Evolutionary conservation across 805 yeast genomes (phyloP), one percentile per base, ranked within the genome.

Genomic region (Saccharomycopsis selenospora): DNA sequence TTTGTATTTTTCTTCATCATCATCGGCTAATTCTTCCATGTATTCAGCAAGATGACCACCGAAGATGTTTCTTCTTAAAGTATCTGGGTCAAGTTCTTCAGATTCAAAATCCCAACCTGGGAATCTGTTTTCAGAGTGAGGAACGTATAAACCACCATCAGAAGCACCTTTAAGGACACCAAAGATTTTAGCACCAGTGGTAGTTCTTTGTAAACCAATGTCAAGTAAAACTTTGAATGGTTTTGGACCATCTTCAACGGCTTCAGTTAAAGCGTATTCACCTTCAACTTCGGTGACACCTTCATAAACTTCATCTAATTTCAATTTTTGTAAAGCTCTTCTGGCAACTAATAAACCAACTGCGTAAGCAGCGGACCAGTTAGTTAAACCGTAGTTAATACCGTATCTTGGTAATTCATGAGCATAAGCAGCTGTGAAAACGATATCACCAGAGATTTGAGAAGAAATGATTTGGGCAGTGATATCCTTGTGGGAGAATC

Each of bases 81-180:
- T 74, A 71, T 93, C 99, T 66, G 96, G 88, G 70, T 93, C 99
- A 66, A 93, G 82, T 79, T 93, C 99, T 80, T 93, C 96, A 66
- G 84, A 68, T 80, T 93, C 99, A 66, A 91, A 87, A 75, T 93
- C 99, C 95, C 91, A 93, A 79, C 99, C 99, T 76, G 99, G 99
- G 96, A 90, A 93, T 85, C 99, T 90, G 82, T 90, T 90, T 70
- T 95, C 86, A 65, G 95, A 88, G 90, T 93, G 99, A 63, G 99
- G 99, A 70, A 93, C 79, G 90, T 85, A 88, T 67, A 93, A 80
- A 66, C 99, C 99, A 86, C 99, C 99, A 72, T 93, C 99, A 59
- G 98, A 91, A 68, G 99, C 99, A 85, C 99, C 99, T 85, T 93
- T 93, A 69, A 93, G 79, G 69, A 93, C 97, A 87, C 98, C 99